Base-by-base conservation (phyloP, 257 asterid genomes). In the Solanum paucissectum region DNA sequence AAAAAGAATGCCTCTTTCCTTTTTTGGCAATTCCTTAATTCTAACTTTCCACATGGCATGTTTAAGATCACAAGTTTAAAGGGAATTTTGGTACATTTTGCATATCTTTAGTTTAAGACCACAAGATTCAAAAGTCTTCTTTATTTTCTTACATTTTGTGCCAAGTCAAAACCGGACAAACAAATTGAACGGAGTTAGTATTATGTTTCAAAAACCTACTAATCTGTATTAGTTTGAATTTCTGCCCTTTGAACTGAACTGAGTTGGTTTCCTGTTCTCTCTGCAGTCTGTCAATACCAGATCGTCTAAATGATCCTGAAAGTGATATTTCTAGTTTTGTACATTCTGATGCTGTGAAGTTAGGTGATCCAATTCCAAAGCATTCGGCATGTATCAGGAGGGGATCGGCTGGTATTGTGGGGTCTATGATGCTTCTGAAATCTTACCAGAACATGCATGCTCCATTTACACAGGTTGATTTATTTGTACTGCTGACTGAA, bases 381-480 rank as follows among this genome's bases (percentile, higher is more conserved):
- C 75, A 85, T 88, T 88, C 91, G 77, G 91, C 77, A 76, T 84
- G 69, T 88, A 88, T 85, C 87, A 94, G 99, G 90, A 93, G 86
- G 87, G 95, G 94, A 87, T 93, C 97, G 86, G 92, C 93, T 92
- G 96, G 95, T 83, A 88, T 87, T 73, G 90, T 91, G 33, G 93
- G 90, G 87, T 83, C 93, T 76, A 92, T 91, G 97, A 94, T 96
- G 99, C 99, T 96, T 90, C 87, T 96, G 92, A 94, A 92, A 86
- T 91, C 96, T 69, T 36, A 76, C 90, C 93, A 91, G 92, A 87
- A 74, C 71, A 93, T 96, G 98, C 95, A 93, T 88, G 93, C 94
- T 90, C 99, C 99, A 83, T 84, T 91, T 40, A 96, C 96, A 84
- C 99, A 93, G 99, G 99, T 96, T 88, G 87, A 86, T 90, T 87